Conservation (phyloP, 306 rosid genomes). For the Argentina anserina region DNA sequence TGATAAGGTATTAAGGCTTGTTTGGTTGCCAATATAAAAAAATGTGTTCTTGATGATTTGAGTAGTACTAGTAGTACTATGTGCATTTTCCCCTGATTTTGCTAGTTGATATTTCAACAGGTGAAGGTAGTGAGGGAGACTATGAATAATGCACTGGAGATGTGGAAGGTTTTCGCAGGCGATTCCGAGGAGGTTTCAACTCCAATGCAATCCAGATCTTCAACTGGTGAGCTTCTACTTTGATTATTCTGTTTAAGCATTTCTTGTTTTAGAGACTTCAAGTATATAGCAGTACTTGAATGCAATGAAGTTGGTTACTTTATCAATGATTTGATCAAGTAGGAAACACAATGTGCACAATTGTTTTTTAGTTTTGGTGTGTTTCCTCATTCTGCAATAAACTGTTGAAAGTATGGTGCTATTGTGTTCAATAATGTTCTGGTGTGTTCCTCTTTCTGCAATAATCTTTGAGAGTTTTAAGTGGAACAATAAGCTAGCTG, state of each 20-base stretch:
- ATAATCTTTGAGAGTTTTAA: not conserved
- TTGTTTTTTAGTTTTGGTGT: no score
- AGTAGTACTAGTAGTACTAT: no score
- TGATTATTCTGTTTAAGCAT: not conserved
- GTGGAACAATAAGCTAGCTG: not conserved
- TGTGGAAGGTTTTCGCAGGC: conserved; percentile 64
- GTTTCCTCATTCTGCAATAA: no score
- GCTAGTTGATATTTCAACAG: conserved; percentile 34
- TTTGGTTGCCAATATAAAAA: conserved; percentile 15
- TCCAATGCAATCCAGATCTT: conserved; percentile 45
- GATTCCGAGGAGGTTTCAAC: conserved; percentile 35
- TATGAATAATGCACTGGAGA: conserved; percentile 73
- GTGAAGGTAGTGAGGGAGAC: conserved; percentile 88
- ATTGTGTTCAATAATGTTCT: not conserved
- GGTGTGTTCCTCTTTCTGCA: not conserved
- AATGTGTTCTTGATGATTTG: conserved; percentile 4
- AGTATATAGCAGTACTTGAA: conserved; percentile 6
- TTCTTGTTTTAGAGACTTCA: conserved; percentile 7
- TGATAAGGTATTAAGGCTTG: conserved; percentile 60
- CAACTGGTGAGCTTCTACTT: conserved; percentile 42
- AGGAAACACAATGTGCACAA: not conserved
- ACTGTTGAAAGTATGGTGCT: not conserved
- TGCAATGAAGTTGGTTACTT: conserved; percentile 1
- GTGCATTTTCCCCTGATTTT: not conserved
- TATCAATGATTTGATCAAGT: not conserved